Evolutionary conservation across 148 eudicot species (phyloP).

Genomic region (Amaranthus palmeri): DNA sequence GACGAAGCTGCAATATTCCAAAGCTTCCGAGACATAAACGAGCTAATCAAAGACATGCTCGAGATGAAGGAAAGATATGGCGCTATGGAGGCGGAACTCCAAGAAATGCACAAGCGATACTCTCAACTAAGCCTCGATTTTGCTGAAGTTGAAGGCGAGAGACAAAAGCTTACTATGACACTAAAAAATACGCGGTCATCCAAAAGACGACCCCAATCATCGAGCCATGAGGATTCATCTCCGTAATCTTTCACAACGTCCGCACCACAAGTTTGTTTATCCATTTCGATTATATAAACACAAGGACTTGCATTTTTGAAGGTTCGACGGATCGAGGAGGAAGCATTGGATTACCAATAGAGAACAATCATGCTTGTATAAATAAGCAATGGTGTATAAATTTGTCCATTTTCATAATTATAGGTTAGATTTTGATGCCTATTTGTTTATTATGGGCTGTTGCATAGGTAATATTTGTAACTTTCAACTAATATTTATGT

Average conservation of each 20-base stretch:
- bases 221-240: conserved; percentile 26
- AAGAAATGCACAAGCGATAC: conserved; percentile 84
- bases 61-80: conserved; percentile 62
- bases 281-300: background rate
- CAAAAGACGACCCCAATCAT: conserved; percentile 45
- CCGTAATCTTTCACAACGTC: conserved; percentile 11
- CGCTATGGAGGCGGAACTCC: conserved; percentile 62
- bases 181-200: conserved; percentile 69
- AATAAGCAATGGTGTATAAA: conserved; percentile 25
- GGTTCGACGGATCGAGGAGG: background rate
- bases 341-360: background rate
- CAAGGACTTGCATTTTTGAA: background rate
- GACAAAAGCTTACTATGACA: conserved; percentile 77
- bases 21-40: conserved; percentile 91
- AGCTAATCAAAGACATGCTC: conserved; percentile 77
- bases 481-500: conserved; percentile 16
- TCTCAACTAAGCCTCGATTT: conserved; percentile 85
- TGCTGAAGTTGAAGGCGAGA: conserved; percentile 97
- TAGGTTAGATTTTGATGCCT: conserved; percentile 10
- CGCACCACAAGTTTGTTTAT: background rate
- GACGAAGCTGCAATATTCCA: conserved; percentile 87
- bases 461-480: conserved; percentile 14
- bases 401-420: background rate
- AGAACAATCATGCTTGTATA: conserved; percentile 10
- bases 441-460: conserved; percentile 3